Base-by-base conservation (phyloP, 768 basidiomycete genomes). In the Naematelia encephala region DNA sequence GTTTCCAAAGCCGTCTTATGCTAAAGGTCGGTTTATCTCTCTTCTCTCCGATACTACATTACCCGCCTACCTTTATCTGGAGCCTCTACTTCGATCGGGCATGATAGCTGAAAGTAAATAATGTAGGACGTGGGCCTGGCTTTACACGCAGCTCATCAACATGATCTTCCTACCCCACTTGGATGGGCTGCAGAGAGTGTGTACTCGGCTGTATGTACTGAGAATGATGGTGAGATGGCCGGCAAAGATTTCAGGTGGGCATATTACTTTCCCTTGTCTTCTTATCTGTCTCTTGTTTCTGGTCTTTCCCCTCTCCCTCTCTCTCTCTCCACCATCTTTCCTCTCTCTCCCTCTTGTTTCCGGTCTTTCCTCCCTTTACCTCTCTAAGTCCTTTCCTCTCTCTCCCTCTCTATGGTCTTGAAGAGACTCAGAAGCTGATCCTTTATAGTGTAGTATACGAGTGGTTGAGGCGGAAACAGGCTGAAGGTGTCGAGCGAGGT, bases 151-250 rank as follows among this genome's bases (percentile, higher is more conserved):
- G 72, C 69, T n/a, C 62, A 68, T 28, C 57, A 45, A 21, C 43
- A 65, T 42, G 64, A 67, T 53, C 62, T 73, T 1, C 72, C 72
- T 1, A 67, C 64, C 42, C 72, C 72, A 8, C 53, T 73, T 49
- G 62, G 64, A 22, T 73, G 72, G 72, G 72, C 72, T 1, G 69
- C 72, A 4, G 67, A 64, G 51, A 69, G 67, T 47, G 67, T 73
- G 4, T 73, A 73, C 45, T 62, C 70, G 5, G 59, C 66, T 39
- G 72, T 73, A 8, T 70, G 72, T 27, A 26, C 50, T 3, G 69
- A 70, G 22, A 59, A 45, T 8, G 59, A 64, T 2, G 62, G 56
- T 1, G 67, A 65, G 14, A 52, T 60, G 67, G 67, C 67, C 1
- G 61, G 59, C 2, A 68, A 66, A 48, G 72, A 73, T 60, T 73